Evolutionary conservation across 1,284 basidiomycete genomes (phyloP).

Genomic region (Tilletia indica): DNA sequence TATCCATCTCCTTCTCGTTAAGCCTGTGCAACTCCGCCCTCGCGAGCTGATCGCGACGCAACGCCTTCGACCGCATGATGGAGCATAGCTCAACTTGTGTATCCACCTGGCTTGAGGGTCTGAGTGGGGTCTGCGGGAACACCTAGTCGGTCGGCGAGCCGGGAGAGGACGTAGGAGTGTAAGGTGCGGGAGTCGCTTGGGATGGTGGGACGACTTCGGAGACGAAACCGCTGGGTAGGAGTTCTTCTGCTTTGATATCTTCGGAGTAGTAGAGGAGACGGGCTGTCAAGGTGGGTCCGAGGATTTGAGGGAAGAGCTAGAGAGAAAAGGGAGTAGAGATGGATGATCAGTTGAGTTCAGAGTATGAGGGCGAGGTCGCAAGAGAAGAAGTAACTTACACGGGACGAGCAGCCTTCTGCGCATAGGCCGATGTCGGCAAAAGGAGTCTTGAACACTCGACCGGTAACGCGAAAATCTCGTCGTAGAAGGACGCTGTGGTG

Average conservation of each 20-base stretch:
- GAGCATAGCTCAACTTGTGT: conserved; percentile 21
- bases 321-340: background rate
- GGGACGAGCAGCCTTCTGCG: conserved; percentile 30
- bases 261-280: conserved; percentile 28
- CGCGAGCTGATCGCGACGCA: conserved; percentile 19
- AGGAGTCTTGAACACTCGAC: conserved; percentile 28
- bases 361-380: no score
- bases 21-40: conserved; percentile 24
- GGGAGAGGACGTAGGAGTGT: conserved; percentile 9
- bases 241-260: conserved; percentile 24
- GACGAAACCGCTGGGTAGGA: conserved; percentile 25
- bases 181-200: conserved; percentile 17
- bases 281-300: conserved; percentile 27
- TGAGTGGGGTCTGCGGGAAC: conserved; percentile 18
- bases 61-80: conserved; percentile 25
- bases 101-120: conserved; percentile 22
- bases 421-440: conserved; percentile 30
- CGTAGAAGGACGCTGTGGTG: conserved; percentile 20
- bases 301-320: conserved; percentile 26
- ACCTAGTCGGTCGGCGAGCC: conserved; percentile 10
- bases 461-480: conserved; percentile 22
- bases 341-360: background rate
- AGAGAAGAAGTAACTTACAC: background rate
- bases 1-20: conserved; percentile 27
- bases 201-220: conserved; percentile 25